These are phyloP conservation scores for Pyrenochaeta sp. DNA, from an alignment of 2,329 filamentous ascomycete species.

Conservation along the genomic window DNA sequence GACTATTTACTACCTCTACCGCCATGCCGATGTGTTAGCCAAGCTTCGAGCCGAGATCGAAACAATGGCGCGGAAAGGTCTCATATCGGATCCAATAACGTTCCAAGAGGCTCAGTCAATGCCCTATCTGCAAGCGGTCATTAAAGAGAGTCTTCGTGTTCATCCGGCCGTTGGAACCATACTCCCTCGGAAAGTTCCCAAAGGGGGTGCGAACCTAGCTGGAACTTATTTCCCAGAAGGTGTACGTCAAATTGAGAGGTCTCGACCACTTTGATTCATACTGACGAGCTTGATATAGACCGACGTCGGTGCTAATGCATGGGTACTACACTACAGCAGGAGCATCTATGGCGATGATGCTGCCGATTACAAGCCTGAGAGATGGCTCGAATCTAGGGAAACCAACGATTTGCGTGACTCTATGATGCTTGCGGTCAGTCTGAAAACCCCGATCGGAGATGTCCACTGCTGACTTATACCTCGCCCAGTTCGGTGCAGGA, in stretches of 20 bases:
- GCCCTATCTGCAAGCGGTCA: constrained; percentile 52
- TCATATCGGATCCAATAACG: constrained; percentile 10
- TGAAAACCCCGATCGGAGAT: too few relatives aligned
- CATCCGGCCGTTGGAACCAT: constrained; percentile 51
- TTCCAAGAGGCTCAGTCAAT: constrained; percentile 40
- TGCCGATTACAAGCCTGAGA: constrained; percentile 50
- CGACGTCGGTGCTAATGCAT: constrained; percentile 52
- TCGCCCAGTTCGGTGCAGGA: constrained; percentile 16
- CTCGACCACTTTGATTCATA: too few relatives aligned
- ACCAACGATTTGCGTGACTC: too few relatives aligned
- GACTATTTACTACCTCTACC: constrained; percentile 53
- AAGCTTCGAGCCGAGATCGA: constrained; percentile 18
- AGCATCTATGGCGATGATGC: constrained; percentile 47
- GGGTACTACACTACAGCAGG: constrained; percentile 50
- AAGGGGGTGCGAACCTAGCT: constrained; percentile 27
- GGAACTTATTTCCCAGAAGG: constrained; percentile 50
- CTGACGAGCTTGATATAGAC: too few relatives aligned
- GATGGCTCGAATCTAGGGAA: constrained; percentile 41
- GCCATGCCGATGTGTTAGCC: constrained; percentile 4
- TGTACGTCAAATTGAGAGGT: too few relatives aligned
- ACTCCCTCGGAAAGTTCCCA: constrained; percentile 48
- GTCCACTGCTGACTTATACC: not conserved
- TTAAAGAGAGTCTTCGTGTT: constrained; percentile 51
- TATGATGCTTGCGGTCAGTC: constrained; percentile 1
- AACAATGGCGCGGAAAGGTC: constrained; percentile 4